phyloP scores from a whole-genome alignment of 2,329 filamentous ascomycete species.

The Aspergillus hortae region DNA sequence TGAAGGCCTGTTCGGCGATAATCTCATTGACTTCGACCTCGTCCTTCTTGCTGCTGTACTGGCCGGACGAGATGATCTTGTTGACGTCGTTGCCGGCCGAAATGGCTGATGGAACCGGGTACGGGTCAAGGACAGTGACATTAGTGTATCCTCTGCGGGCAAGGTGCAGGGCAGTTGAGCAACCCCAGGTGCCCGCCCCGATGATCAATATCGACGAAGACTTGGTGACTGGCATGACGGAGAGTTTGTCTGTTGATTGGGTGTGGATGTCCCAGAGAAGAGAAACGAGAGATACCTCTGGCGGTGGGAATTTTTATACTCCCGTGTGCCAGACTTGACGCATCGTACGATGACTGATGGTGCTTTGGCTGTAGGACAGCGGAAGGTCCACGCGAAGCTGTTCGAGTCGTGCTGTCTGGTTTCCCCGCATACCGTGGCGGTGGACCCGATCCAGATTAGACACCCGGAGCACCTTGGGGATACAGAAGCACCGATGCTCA shows the following conservation, averaged over 20 bases:
- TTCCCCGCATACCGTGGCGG: no score
- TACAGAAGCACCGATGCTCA: no score
- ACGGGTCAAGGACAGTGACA: slow-evolving; percentile 47
- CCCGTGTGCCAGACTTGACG: no score
- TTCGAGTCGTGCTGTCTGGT: no score
- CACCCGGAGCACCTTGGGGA: no score
- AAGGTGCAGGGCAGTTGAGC: slow-evolving; percentile 48
- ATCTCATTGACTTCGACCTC: slow-evolving; percentile 20
- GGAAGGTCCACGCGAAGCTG: no score
- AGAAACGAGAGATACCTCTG: not conserved
- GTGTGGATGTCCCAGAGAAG: not conserved
- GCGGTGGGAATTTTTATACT: no score
- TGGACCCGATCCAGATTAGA: no score
- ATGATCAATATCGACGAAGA: slow-evolving; percentile 39
- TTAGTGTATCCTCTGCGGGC: slow-evolving; percentile 44
- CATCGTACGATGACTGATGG: no score
- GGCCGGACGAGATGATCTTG: slow-evolving; percentile 40
- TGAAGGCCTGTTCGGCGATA: slow-evolving; percentile 30
- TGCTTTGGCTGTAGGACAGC: no score
- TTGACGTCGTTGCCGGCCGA: slow-evolving; percentile 49
- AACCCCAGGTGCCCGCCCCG: slow-evolving; percentile 48
- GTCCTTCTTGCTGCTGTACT: slow-evolving; percentile 31
- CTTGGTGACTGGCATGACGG: slow-evolving; percentile 13
- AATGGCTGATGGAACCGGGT: slow-evolving; percentile 45
- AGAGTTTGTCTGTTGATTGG: not conserved